Base-by-base conservation (phyloP, 2,329 filamentous ascomycete genomes). In the Metarhizium sp. region DNA sequence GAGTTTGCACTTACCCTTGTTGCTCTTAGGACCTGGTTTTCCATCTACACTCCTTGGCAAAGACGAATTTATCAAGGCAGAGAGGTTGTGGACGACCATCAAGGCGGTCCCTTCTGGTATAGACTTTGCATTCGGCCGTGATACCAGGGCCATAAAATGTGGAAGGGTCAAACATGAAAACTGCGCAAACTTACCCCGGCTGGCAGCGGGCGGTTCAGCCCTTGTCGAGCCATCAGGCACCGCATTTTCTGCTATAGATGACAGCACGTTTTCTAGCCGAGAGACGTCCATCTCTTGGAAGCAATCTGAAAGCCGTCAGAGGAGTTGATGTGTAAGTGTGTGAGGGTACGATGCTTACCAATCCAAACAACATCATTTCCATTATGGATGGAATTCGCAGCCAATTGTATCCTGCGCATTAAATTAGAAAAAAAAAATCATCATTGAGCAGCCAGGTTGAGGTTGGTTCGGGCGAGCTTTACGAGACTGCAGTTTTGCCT, bases 401-500 rank as follows among this genome's bases (percentile, higher is more conserved):
- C 78, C 47, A 89, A 73, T 66, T 90, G 88, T 62, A 92, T 78
- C 40, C 89, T 92, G 66, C 42, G 6, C 36, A 16, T 25, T 52
- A 29, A 2, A 30, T 40, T 20, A 48, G 32, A 32, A 54, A 11
- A 43, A 25, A 18, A 2, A 14, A 3, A 47, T 13, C 16, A 29
- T n/a, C 14, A 7, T 16, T 30, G 2, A n/a, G 20, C 7, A 40
- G 18, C 18, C 25, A 4, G 11, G 25, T 13, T 30, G 8, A 25
- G 32, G n/a, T n/a, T n/a, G n/a, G n/a, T n/a, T 36, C 5, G 25
- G 25, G 30, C 16, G 10, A 20, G 32, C 50, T 82, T 72, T 76
- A 92, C 88, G 86, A 88, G 62, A 96, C 75, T 13, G 86, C 78
- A 4, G 90, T 95, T 76, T 95, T 96, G 34, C 92, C 92, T 30